Conservation (phyloP, 2,329 filamentous ascomycete species). For the Sarocladium brachiariae region DNA sequence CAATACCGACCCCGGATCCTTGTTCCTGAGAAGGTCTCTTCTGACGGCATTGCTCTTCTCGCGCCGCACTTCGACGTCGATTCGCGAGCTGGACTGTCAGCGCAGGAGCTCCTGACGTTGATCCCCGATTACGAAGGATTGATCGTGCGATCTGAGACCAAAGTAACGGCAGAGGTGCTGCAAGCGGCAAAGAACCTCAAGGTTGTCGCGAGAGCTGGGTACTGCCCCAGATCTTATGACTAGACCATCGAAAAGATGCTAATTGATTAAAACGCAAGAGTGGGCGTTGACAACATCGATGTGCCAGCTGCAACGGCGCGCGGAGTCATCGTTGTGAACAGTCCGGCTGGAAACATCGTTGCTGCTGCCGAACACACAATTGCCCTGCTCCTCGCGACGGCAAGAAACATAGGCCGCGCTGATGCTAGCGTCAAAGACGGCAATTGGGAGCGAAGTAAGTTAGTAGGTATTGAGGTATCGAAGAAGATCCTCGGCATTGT, state of each 20-base stretch:
- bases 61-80: slow-evolving; percentile 63
- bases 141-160: slow-evolving; percentile 75
- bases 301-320: slow-evolving; percentile 63
- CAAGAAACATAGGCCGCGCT: slow-evolving; percentile 65
- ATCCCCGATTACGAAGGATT: slow-evolving; percentile 70
- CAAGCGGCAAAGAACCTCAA: slow-evolving; percentile 60
- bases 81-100: slow-evolving; percentile 53
- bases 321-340: slow-evolving; percentile 76
- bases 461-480: slow-evolving; percentile 73
- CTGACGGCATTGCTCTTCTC: slow-evolving; percentile 68
- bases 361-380: slow-evolving; percentile 76
- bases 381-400: slow-evolving; percentile 65
- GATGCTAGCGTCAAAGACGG: slow-evolving; percentile 63
- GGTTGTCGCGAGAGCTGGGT: slow-evolving; percentile 70
- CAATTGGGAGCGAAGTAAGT: slow-evolving; percentile 66
- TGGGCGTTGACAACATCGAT: slow-evolving; percentile 79
- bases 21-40: slow-evolving; percentile 72
- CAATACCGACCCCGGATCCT: slow-evolving; percentile 45
- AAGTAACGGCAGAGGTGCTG: slow-evolving; percentile 65
- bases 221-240: neutral
- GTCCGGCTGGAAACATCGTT: slow-evolving; percentile 71
- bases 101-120: slow-evolving; percentile 56
- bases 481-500: slow-evolving; percentile 71
- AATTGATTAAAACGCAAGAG: slow-evolving; percentile 22
- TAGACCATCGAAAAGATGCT: neutral